phyloP scores from a whole-genome alignment of 192 early-diverging fungal species.

The Rhizophlyctis rosea region DNA sequence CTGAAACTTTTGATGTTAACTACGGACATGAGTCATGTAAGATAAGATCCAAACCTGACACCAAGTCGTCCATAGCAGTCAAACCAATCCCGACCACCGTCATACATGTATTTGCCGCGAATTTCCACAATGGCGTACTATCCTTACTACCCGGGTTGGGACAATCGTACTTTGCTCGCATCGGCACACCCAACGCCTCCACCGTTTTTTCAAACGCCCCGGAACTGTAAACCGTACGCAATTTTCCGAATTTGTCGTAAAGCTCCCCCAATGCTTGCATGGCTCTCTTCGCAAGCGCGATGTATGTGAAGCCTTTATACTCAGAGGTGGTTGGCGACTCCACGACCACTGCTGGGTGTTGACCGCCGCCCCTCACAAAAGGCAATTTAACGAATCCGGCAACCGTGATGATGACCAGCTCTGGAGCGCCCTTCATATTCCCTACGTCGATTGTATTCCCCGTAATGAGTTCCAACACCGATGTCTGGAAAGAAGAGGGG shows the following conservation, averaged over 20 bases:
- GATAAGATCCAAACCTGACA: conserved; percentile 11
- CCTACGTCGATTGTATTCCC: conserved; percentile 30
- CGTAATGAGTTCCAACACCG: conserved; percentile 59
- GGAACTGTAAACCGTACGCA: conserved; percentile 44
- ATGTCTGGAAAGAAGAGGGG: conserved; percentile 65
- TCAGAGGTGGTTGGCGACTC: conserved; percentile 17
- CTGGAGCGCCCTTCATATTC: conserved; percentile 22
- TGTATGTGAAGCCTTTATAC: conserved; percentile 60
- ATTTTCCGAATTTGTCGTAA: conserved; percentile 50
- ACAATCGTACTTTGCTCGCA: conserved; percentile 73
- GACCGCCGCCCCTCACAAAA: conserved; percentile 33
- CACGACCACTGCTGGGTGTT: no score
- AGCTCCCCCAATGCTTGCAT: conserved; percentile 52
- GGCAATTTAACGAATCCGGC: conserved; percentile 38
- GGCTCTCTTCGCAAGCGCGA: conserved; percentile 67
- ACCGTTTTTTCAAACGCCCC: conserved; percentile 35
- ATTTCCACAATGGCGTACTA: conserved; percentile 70
- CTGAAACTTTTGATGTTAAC: conserved; percentile 28
- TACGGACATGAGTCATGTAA: conserved; percentile 15
- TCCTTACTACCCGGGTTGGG: conserved; percentile 68
- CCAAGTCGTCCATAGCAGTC: conserved; percentile 29
- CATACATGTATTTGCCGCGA: conserved; percentile 59
- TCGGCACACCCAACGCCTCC: conserved; percentile 62
- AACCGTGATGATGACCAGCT: conserved; percentile 22
- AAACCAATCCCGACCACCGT: conserved; percentile 48